These are phyloP conservation scores for Trypethelium eluteriae DNA, from an alignment of 495 filamentous ascomycete genomes.

Conservation along the genomic window DNA sequence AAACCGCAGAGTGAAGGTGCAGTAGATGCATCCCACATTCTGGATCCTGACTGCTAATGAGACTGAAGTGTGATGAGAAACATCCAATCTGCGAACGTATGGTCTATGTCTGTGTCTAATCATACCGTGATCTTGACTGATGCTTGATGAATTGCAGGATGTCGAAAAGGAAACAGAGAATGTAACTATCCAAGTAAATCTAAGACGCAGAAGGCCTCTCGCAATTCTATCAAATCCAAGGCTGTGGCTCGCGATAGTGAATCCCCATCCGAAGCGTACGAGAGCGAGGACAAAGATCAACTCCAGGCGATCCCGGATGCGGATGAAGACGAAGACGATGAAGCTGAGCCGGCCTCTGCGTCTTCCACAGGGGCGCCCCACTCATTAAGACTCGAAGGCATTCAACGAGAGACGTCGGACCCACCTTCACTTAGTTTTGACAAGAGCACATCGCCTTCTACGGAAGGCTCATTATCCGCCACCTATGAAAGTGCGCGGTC, in stretches of 20 bases:
- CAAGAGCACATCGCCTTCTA: constrained; percentile 31
- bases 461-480: constrained; percentile 29
- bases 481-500: neutral
- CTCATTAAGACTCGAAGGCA: constrained; percentile 20
- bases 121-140: neutral
- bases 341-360: constrained; percentile 26
- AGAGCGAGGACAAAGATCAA: constrained; percentile 45
- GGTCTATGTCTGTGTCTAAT: neutral
- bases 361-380: neutral
- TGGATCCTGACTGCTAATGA: constrained; percentile 14
- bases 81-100: constrained; percentile 80
- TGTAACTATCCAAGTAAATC: constrained; percentile 71
- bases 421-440: constrained; percentile 28
- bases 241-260: constrained; percentile 34
- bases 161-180: constrained; percentile 75
- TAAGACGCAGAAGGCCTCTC: constrained; percentile 38
- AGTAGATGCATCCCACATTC: constrained; percentile 17
- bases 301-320: constrained; percentile 62
- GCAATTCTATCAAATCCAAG: constrained; percentile 36
- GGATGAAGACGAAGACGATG: constrained; percentile 52
- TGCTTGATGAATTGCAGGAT: constrained; percentile 45
- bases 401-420: constrained; percentile 26
- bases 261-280: constrained; percentile 49
- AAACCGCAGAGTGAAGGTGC: constrained; percentile 79
- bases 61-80: constrained; percentile 68